Evolutionary conservation across 164 flowering plant genomes (phyloP).

Genomic region (Chimonanthus salicifolius): DNA sequence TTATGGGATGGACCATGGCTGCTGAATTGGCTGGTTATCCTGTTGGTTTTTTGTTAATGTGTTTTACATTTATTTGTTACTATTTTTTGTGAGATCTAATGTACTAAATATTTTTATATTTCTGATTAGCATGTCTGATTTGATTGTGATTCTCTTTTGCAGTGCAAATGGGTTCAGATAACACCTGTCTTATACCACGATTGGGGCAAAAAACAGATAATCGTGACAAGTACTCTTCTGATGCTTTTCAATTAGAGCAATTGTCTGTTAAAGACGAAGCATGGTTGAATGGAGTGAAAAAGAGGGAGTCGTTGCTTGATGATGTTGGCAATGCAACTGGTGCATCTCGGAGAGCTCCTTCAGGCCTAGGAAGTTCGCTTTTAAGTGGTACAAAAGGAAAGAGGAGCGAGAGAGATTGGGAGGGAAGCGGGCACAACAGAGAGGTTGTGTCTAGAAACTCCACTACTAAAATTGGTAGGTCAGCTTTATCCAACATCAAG

Average conservation of each 20-base stretch:
- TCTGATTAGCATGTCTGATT: background rate
- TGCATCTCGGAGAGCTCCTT: constrained; percentile 27
- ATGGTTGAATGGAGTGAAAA: constrained; percentile 57
- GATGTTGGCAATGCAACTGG: constrained; percentile 54
- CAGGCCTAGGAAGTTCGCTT: constrained; percentile 52
- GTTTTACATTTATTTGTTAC: too few species aligned
- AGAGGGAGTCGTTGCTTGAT: constrained; percentile 73
- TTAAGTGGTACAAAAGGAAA: constrained; percentile 73
- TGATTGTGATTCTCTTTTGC: constrained; percentile 25
- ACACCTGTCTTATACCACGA: constrained; percentile 31
- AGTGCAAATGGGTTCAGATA: constrained; percentile 47
- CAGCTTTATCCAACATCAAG: constrained; percentile 48
- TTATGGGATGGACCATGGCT: background rate
- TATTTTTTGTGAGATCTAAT: too few species aligned
- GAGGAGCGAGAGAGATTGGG: constrained; percentile 88
- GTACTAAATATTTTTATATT: background rate
- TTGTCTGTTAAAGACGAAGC: constrained; percentile 37
- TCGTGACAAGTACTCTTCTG: constrained; percentile 31
- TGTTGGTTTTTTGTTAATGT: background rate
- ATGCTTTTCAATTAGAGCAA: constrained; percentile 41
- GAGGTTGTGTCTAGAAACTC: constrained; percentile 46
- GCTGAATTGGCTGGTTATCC: background rate
- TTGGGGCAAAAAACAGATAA: constrained; percentile 36
- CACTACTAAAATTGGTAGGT: constrained; percentile 53
- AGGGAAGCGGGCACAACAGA: constrained; percentile 63